Conservation (phyloP, 179 eudicot species). For the Spergularia azorica region DNA sequence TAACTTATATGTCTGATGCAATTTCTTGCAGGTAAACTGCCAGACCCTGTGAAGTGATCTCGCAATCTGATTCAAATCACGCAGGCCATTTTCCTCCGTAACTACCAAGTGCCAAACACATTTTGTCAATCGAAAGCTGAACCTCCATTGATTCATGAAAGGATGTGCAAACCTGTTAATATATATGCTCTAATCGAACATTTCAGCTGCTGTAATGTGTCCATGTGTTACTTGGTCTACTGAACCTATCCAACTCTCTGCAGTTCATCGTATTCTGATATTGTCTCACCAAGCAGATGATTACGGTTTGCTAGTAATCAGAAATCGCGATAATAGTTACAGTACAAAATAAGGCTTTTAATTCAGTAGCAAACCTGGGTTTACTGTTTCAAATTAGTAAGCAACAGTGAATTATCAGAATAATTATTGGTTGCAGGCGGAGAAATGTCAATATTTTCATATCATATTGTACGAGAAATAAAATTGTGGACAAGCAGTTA, state of each 20-base stretch:
- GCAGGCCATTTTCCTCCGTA: background rate
- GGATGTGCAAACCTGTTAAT: background rate
- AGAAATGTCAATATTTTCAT: too few relatives aligned
- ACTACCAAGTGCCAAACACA: background rate
- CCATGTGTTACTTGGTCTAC: background rate
- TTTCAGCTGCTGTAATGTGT: background rate
- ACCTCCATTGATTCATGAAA: background rate
- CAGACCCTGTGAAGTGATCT: background rate
- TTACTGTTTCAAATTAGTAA: too few relatives aligned
- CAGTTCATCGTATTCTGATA: background rate
- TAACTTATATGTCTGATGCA: background rate
- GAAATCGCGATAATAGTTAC: too few relatives aligned
- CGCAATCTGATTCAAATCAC: background rate
- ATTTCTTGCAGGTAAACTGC: slow-evolving; percentile 18
- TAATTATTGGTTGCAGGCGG: too few relatives aligned
- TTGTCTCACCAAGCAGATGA: background rate
- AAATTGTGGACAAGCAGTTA: background rate
- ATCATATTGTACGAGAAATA: too few relatives aligned
- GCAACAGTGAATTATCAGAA: too few relatives aligned
- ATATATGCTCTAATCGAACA: background rate
- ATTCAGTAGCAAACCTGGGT: too few relatives aligned
- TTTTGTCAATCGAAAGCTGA: background rate
- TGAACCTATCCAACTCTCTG: background rate
- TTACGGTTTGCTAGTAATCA: too few relatives aligned
- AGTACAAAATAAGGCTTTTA: too few relatives aligned